These are phyloP conservation scores for Clonostachys byssicola DNA, from an alignment of 2,329 filamentous ascomycete species.

Conservation along the genomic window DNA sequence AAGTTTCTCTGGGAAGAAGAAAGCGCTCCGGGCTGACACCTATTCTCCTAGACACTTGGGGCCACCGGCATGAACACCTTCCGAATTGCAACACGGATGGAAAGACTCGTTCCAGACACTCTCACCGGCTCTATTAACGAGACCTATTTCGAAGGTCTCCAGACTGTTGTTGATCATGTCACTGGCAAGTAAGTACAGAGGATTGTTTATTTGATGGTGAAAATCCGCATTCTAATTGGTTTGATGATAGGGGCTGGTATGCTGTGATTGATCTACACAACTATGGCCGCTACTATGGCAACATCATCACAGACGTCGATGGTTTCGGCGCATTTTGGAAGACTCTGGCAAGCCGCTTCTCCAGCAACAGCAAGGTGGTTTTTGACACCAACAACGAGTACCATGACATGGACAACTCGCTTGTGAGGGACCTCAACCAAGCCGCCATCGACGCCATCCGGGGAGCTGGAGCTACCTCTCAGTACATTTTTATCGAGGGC, in stretches of 20 bases:
- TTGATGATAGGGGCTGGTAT: not conserved
- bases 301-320: not conserved
- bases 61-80: not conserved
- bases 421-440: slow-evolving; percentile 58
- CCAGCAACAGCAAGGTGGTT: slow-evolving; percentile 47
- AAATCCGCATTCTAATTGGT: not conserved
- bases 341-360: slow-evolving; percentile 49
- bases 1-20: slow-evolving; percentile 4
- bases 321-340: slow-evolving; percentile 38
- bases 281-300: not conserved
- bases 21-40: no score
- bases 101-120: not conserved
- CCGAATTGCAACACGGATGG: not conserved
- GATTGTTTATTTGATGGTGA: not conserved
- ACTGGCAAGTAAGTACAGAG: slow-evolving; percentile 12
- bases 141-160: slow-evolving; percentile 16
- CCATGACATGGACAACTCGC: slow-evolving; percentile 54
- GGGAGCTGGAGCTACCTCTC: slow-evolving; percentile 47
- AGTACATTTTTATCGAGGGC: slow-evolving; percentile 52
- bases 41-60: slow-evolving; percentile 13
- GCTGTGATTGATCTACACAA: not conserved
- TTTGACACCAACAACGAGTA: slow-evolving; percentile 68
- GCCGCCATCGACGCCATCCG: slow-evolving; percentile 60
- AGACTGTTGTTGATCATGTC: slow-evolving; percentile 22
- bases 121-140: not conserved